Evolutionary conservation across 2,329 filamentous ascomycete genomes (phyloP).

Genomic region (Pseudopithomyces maydicus): DNA sequence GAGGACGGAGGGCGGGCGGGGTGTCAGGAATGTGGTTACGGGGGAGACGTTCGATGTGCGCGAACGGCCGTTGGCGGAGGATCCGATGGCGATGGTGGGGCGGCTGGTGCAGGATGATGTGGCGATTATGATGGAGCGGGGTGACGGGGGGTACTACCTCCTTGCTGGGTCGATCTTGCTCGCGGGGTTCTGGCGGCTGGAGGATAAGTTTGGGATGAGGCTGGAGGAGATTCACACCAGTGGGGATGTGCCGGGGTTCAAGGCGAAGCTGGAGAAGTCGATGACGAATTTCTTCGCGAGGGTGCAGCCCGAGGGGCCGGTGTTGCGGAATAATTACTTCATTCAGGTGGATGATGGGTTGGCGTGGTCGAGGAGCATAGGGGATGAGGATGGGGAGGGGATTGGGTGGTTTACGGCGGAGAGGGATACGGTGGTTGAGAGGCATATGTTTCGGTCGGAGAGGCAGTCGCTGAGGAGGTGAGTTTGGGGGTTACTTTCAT

Average conservation of each 20-base stretch:
- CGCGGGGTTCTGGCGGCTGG: slow-evolving; percentile 81
- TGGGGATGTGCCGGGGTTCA: slow-evolving; percentile 75
- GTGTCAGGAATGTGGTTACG: slow-evolving; percentile 73
- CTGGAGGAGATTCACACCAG: slow-evolving; percentile 80
- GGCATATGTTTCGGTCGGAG: slow-evolving; percentile 80
- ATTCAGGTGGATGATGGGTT: slow-evolving; percentile 81
- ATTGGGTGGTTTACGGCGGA: slow-evolving; percentile 78
- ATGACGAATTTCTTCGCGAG: slow-evolving; percentile 83
- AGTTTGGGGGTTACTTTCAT: slow-evolving; percentile 8
- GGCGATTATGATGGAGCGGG: slow-evolving; percentile 78
- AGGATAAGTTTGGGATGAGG: slow-evolving; percentile 81
- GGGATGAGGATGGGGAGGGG: slow-evolving; percentile 67
- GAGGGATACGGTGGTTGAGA: slow-evolving; percentile 71
- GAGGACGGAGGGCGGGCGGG: slow-evolving; percentile 64
- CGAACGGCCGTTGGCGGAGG: slow-evolving; percentile 68
- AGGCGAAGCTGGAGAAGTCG: slow-evolving; percentile 72
- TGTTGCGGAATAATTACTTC: slow-evolving; percentile 82
- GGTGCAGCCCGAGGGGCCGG: slow-evolving; percentile 68
- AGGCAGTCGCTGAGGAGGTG: slow-evolving; percentile 69
- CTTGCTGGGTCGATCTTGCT: slow-evolving; percentile 77
- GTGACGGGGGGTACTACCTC: slow-evolving; percentile 80
- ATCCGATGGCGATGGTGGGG: slow-evolving; percentile 77
- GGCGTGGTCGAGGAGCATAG: slow-evolving; percentile 78
- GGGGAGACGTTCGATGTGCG: slow-evolving; percentile 73
- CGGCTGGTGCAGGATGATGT: slow-evolving; percentile 81